phyloP scores from a whole-genome alignment of 768 basidiomycete genomes.

The Ramaria sp. region DNA sequence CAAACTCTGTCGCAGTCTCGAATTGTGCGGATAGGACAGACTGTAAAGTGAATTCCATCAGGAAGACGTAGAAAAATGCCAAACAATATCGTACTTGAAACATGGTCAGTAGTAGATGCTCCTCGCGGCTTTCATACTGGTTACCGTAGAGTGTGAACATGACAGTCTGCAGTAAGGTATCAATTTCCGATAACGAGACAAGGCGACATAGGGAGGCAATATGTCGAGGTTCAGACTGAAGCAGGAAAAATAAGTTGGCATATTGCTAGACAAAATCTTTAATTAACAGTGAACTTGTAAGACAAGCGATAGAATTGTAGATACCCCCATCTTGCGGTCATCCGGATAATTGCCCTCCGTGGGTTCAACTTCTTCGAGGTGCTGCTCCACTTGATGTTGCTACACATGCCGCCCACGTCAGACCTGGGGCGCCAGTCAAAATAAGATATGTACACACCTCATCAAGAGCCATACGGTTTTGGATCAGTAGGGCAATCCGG shows the following conservation, averaged over 20 bases:
- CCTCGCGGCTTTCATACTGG: conserved; percentile 97
- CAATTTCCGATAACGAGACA: conserved; percentile 93
- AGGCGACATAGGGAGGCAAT: conserved; percentile 94
- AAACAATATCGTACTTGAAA: conserved; percentile 42
- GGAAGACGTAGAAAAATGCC: background rate
- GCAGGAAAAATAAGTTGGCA: conserved; percentile 96
- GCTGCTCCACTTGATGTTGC: conserved; percentile 93
- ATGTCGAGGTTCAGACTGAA: conserved; percentile 96
- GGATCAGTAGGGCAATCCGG: conserved; percentile 92
- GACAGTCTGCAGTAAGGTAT: conserved; percentile 97
- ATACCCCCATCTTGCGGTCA: conserved; percentile 62
- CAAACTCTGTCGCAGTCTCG: conserved; percentile 97
- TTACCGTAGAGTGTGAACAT: conserved; percentile 99
- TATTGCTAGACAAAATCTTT: conserved; percentile 57
- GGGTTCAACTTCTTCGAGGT: conserved; percentile 91
- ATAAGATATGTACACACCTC: conserved; percentile 44
- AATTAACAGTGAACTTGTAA: background rate
- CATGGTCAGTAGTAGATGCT: conserved; percentile 97
- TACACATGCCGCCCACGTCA: conserved; percentile 21
- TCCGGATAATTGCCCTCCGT: conserved; percentile 90
- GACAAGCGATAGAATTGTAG: background rate
- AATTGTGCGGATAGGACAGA: conserved; percentile 98
- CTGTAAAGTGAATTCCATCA: conserved; percentile 28
- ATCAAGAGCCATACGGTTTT: conserved; percentile 95
- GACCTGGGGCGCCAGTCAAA: background rate